Evolutionary conservation across 2,329 filamentous ascomycete genomes (phyloP), one percentile per base, ranked within the genome.

Genomic region (Dothistroma pini): DNA sequence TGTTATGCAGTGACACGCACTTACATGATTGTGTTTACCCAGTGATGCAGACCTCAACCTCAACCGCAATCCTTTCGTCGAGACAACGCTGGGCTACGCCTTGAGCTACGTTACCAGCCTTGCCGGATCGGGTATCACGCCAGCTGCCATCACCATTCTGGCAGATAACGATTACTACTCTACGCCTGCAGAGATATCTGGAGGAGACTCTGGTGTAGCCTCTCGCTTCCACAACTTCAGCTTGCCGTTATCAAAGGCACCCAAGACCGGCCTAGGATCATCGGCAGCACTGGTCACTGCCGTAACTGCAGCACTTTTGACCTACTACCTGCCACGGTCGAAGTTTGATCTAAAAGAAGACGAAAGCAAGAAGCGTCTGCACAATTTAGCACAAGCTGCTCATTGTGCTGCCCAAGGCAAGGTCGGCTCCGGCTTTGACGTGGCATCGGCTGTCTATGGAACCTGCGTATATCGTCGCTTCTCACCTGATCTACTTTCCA

Each of bases 101-200:
- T 84, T 97, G 69, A 95, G 89, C 58, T 97, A 96, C 77, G 87
- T 91, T 74, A 82, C 76, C 71, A 77, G 75, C 73, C 78, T 76
- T 67, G 78, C 67, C 66, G 80, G 65, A 70, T 77, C 68, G 64
- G 83, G 77, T 72, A 86, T 95, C 71, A 82, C 83, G 14, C 85
- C 92, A 4, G 79, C 89, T 32, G 86, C 86, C 14, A 85, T 97
- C 74, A 92, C 90, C 63, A 93, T 99, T 74, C 84, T 97, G 38
- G 93, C 95, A 62, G 92, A 97, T 78, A 93, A 95, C 72, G 91
- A 96, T 79, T 99, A 99, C 83, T 99, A 97, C 80, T 97, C 95
- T 4, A 86, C 88, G 62, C 82, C 87, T 2, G 74, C 79, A 29
- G 71, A 73, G 25, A 66, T 74, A 19, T 56, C 62, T 21, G 54